These are phyloP conservation scores for Tribonema minus DNA, from an alignment of 108 stramenopile species.

Conservation along the genomic window DNA sequence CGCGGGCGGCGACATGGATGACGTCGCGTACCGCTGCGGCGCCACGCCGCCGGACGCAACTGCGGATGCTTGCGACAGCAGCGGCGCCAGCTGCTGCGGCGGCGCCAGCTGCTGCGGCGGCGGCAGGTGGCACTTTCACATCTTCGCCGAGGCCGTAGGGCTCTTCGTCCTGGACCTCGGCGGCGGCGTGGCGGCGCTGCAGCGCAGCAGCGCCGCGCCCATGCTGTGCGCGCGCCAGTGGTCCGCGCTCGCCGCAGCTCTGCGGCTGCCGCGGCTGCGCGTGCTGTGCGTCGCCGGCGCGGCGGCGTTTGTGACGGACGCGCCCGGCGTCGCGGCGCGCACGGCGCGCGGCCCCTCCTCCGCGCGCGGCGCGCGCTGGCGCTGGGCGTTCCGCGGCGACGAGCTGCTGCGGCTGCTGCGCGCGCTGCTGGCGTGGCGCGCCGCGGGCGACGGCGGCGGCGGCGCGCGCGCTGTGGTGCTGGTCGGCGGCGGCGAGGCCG, in stretches of 20 bases:
- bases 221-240: background rate
- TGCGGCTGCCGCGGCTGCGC: background rate
- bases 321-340: too few species aligned
- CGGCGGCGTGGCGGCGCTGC: background rate
- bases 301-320: background rate
- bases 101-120: background rate
- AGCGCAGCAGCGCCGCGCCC: background rate
- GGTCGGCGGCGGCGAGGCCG: too few species aligned
- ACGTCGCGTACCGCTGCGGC: slow-evolving; percentile 4
- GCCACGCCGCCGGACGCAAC: background rate
- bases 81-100: too few species aligned
- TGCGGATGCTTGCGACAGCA: background rate
- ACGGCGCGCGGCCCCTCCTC: too few species aligned
- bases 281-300: background rate
- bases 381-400: slow-evolving; percentile 24
- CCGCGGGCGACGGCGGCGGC: too few species aligned
- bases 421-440: slow-evolving; percentile 19
- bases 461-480: too few species aligned
- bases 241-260: background rate
- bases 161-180: slow-evolving; percentile 16
- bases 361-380: too few species aligned
- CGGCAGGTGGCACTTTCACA: slow-evolving; percentile 22
- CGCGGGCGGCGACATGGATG: slow-evolving; percentile 7
- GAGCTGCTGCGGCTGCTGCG: slow-evolving; percentile 25
- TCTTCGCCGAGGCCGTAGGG: slow-evolving; percentile 12